Base-by-base conservation (phyloP, 257 asterid genomes). In the Rubia yunnanensis region DNA sequence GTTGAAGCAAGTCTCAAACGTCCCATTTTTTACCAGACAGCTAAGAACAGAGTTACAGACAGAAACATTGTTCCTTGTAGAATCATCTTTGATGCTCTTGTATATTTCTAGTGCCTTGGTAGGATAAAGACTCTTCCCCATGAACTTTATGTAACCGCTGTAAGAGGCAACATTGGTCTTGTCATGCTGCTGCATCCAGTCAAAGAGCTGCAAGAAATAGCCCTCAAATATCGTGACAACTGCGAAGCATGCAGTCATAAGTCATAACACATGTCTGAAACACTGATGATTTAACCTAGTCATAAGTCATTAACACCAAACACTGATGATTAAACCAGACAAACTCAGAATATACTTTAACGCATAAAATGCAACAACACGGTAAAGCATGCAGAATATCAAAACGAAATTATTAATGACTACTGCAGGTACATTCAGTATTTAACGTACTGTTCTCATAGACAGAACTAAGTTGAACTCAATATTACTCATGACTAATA, bases 101-200 rank as follows among this genome's bases (percentile, higher is more conserved):
- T 87, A 92, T 64, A 85, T 77, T 79, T 86, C 92, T 57, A 89
- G 50, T 65, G 85, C 97, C 79, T 83, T 85, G 31, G 62, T 64
- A 44, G 87, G 81, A 78, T 79, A 77, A 56, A 84, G 86, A 84
- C 73, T 80, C 73, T 70, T 87, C 68, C 98, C 94, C 76, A 77
- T 67, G 57, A 87, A 83, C 81, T 86, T 92, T 74, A 92, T 79
- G 69, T 84, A 92, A 76, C 95, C 80, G 76, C 99, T 89, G 83
- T 89, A 92, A 44, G 99, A 85, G 67, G 97, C 94, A 76, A 69
- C 41, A 83, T 87, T 92, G 52, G 81, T 86, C 81, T 85, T 92
- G 57, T 82, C 91, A 68, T 83, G 85, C 71, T 80, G 82, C 76
- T 74, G 80, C 99, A 92, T 92, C 99, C 99, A 92, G 70, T 86